Percentiles rank a stretch among this genome's conserved stretches.
Evolutionary conservation across 768 basidiomycete genomes (phyloP).

Genomic region (Rhodosporidiobolus odoratus): DNA sequence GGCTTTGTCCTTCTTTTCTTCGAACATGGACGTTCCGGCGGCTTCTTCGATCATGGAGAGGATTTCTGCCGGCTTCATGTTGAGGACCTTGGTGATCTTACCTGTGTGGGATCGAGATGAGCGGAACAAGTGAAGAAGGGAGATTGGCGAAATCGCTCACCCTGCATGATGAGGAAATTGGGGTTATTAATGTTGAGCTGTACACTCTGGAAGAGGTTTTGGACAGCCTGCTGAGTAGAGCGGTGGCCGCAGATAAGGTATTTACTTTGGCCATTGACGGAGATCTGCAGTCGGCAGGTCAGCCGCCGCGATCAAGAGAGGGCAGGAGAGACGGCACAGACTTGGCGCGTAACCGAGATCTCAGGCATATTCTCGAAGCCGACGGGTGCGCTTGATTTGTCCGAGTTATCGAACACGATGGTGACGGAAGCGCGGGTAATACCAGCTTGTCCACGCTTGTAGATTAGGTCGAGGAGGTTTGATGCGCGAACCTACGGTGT

Average conservation of each 20-base stretch:
- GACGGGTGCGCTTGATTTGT: constrained; percentile 71
- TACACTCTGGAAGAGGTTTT: constrained; percentile 89
- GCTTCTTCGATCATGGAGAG: constrained; percentile 98
- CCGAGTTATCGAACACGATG: constrained; percentile 97
- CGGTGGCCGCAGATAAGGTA: constrained; percentile 96
- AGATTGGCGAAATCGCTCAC: constrained; percentile 45
- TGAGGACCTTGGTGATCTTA: constrained; percentile 95
- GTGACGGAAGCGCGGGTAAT: constrained; percentile 96
- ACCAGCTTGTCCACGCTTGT: constrained; percentile 97
- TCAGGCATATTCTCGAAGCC: constrained; percentile 74
- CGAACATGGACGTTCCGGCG: constrained; percentile 97
- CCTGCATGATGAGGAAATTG: constrained; percentile 99
- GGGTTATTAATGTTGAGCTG: constrained; percentile 99
- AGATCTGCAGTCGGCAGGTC: constrained; percentile 57
- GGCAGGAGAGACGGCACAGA: constrained; percentile 46
- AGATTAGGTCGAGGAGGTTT: constrained; percentile 95
- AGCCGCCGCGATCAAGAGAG: background rate
- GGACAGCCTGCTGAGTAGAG: constrained; percentile 72
- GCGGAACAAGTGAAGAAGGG: background rate
- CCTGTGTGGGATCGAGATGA: constrained; percentile 3
- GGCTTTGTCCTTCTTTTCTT: constrained; percentile 95
- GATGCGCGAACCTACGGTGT: constrained; percentile 75
- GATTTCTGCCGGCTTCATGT: constrained; percentile 97
- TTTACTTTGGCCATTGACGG: constrained; percentile 85
- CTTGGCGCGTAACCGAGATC: constrained; percentile 95